Base-by-base conservation (phyloP, 805 yeast genomes). In the Tetrapisispora taiwanensis region DNA sequence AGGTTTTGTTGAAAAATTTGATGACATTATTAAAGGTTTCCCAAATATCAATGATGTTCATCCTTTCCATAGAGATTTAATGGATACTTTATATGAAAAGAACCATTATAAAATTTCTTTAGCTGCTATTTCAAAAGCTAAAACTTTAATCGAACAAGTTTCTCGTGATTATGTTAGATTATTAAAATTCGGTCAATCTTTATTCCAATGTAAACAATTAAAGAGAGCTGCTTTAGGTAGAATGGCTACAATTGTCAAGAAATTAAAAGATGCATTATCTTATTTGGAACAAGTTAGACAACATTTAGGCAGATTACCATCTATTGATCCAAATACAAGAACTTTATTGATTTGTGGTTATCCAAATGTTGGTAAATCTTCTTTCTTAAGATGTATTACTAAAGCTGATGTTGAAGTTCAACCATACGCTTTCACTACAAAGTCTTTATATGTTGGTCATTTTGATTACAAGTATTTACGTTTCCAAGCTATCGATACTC, bases 371-470 rank as follows among this genome's bases (percentile, higher is more conserved):
- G 99, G 99, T 70, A 92, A 92, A 69, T 92, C 98, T 13, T 87
- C 96, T 14, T 92, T 92, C 69, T 75, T 92, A 67, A 76, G 79
- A 61, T 79, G 92, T 65, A 85, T 92, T 68, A 92, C 99, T 51
- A 85, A 94, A 59, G 97, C 97, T 33, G 97, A 92, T 59, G 99
- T 92, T 47, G 99, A 92, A 63, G 98, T 92, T 49, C 98, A 92
- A 69, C 99, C 99, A 35, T 92, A 92, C 67, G 98, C 98, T 30
- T 92, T 92, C 80, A 92, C 99, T 54, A 92, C 99, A 49, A 92
- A 92, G 71, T 85, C 96, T 28, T 72, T 92, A 57, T 92, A 87
- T 59, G 99, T 92, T 47, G 99, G 99, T 54, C 99, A 92, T 71
- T 92, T 92, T 65, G 99, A 92, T 71, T 92, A 92, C 73, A 92